phyloP scores from a whole-genome alignment of 2,329 filamentous ascomycete genomes.

The Fusarium virguliforme region DNA sequence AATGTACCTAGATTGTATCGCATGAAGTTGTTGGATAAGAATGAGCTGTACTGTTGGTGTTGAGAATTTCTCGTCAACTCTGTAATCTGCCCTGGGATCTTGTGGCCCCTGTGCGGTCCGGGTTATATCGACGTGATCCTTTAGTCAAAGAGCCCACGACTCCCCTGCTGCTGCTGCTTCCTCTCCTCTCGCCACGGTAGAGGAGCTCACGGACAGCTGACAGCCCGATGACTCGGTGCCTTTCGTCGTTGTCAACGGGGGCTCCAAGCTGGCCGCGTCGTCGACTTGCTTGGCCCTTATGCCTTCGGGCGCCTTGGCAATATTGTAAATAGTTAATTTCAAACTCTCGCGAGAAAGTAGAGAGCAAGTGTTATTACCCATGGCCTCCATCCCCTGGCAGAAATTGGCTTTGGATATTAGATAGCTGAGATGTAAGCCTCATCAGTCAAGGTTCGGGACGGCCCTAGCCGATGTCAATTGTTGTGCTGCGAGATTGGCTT shows the following conservation, averaged over 20 bases:
- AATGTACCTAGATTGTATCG: too few relatives aligned
- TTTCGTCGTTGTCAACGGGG: background rate
- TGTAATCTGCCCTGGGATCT: too few relatives aligned
- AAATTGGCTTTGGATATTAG: background rate
- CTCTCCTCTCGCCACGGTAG: background rate
- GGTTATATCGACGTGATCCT: too few relatives aligned
- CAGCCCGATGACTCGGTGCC: background rate
- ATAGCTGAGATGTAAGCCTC: background rate
- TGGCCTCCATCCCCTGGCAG: background rate
- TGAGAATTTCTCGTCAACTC: too few relatives aligned
- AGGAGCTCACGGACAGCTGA: background rate
- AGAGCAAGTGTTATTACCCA: background rate
- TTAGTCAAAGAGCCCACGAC: background rate
- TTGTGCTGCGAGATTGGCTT: conserved; percentile 1
- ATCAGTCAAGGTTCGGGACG: conserved; percentile 2
- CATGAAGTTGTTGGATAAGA: too few relatives aligned
- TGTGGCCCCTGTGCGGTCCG: too few relatives aligned
- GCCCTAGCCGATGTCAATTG: conserved; percentile 5
- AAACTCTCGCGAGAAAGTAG: background rate
- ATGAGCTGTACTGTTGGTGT: too few relatives aligned
- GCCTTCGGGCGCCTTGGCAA: background rate
- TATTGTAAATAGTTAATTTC: background rate
- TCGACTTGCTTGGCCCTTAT: background rate
- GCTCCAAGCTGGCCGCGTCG: background rate
- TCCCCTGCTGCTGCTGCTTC: background rate